Percentiles rank a stretch among this genome's conserved stretches.
These are phyloP conservation scores for Agarophyton chilense DNA, from an alignment of 23 red algal genomes.

Conservation along the genomic window DNA sequence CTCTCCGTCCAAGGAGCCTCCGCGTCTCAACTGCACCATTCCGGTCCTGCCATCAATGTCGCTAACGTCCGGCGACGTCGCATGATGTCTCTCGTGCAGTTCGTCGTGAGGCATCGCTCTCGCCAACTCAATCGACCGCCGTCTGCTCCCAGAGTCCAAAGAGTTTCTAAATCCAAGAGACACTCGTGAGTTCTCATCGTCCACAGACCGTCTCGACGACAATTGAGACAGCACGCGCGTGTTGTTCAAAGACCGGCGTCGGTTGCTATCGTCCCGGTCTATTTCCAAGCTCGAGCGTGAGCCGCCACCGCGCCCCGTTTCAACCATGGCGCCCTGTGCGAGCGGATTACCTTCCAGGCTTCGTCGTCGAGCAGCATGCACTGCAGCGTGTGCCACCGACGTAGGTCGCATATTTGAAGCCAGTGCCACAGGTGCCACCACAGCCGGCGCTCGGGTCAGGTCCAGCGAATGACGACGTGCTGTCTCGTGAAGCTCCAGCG, in stretches of 20 bases:
- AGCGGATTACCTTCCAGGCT: constrained; percentile 6
- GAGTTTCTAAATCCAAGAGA: constrained; percentile 17
- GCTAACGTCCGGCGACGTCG: neutral
- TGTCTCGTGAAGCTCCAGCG: constrained; percentile 27
- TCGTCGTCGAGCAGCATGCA: constrained; percentile 29
- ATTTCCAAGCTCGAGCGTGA: constrained; percentile 1
- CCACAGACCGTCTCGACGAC: constrained; percentile 41
- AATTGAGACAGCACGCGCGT: constrained; percentile 37
- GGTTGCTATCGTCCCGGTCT: neutral
- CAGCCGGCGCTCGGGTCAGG: constrained; percentile 1
- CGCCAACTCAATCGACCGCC: constrained; percentile 53
- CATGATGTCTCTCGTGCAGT: constrained; percentile 21
- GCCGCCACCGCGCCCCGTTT: neutral
- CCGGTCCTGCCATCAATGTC: neutral
- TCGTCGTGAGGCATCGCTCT: constrained; percentile 57
- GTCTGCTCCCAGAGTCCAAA: constrained; percentile 17
- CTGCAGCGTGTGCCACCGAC: neutral
- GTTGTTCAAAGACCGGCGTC: constrained; percentile 9
- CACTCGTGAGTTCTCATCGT: constrained; percentile 25
- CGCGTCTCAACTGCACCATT: neutral
- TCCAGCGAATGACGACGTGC: constrained; percentile 58
- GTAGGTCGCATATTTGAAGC: neutral
- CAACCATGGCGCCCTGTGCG: neutral
- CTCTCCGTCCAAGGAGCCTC: neutral
- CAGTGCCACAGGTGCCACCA: neutral